Conservation (phyloP, 2,329 filamentous ascomycete species). For the Cladophialophora bantiana region DNA sequence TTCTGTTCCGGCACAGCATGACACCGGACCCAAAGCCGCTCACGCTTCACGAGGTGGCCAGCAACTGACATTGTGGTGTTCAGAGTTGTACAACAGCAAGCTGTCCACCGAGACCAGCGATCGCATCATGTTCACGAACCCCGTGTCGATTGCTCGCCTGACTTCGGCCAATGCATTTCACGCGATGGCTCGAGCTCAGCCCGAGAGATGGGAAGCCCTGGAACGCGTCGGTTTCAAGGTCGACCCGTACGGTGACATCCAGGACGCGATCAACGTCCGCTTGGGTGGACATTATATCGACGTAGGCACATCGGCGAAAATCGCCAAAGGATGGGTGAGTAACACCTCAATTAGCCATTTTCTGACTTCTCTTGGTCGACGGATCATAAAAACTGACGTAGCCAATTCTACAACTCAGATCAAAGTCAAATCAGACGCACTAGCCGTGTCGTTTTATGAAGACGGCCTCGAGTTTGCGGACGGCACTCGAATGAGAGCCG, state of each 20-base stretch:
- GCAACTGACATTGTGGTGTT: no score
- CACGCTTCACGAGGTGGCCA: no score
- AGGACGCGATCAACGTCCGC: constrained; percentile 50
- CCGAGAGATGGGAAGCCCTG: constrained; percentile 50
- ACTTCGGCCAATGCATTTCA: constrained; percentile 14
- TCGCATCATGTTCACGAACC: neutral
- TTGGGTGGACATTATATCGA: constrained; percentile 58
- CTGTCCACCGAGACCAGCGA: neutral
- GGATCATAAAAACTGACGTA: neutral
- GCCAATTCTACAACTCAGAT: constrained; percentile 44
- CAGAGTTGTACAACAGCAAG: no score
- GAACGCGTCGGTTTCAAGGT: constrained; percentile 52
- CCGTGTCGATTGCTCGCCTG: constrained; percentile 27
- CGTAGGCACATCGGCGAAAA: constrained; percentile 52
- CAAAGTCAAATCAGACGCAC: constrained; percentile 50
- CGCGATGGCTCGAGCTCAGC: constrained; percentile 43
- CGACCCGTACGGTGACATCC: constrained; percentile 49
- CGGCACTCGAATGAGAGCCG: constrained; percentile 51
- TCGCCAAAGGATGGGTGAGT: constrained; percentile 47
- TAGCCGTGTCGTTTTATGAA: constrained; percentile 46
- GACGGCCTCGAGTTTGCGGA: constrained; percentile 53
- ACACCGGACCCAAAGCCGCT: no score
- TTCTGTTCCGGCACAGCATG: no score
- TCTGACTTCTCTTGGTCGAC: no score
- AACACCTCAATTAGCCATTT: neutral